Base-by-base conservation (phyloP, 306 rosid genomes). In the Arachis stenosperma region DNA sequence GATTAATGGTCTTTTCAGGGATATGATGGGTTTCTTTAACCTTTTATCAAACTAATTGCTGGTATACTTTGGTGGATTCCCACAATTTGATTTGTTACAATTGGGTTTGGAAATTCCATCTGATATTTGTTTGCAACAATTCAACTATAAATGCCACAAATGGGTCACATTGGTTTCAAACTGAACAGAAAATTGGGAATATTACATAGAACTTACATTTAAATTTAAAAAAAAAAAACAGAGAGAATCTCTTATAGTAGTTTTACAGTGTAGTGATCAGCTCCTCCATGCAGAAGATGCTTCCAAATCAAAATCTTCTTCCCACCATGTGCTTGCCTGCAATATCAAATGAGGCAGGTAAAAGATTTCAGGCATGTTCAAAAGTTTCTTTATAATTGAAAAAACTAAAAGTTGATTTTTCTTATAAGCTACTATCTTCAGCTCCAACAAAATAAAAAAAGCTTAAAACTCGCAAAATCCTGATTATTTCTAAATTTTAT, bases 271-370 rank as follows among this genome's bases (percentile, higher is more conserved):
- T 22, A 36, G 30, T 33, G 54, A 56, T 93, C 88, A 93, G 76
- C 73, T 88, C 54, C 96, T 90, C 98, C 98, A 93, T 42, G 88
- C 98, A 36, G 96, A 89, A 73, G 94, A 91, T 69, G 2, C 79
- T 88, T 93, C 98, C 36, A 78, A 73, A 42, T 91, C 96, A 68
- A 70, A 83, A 75, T 88, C 96, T 80, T 94, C 98, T 81, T 91
- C 98, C 98, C 98, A 94, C 98, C 97, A 94, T 22, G 97, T 94
- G 65, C 89, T 77, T 51, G 88, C 57, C 98, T 94, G 90, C 54
- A 68, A 59, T 46, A 64, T 77, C 60, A 80, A 57, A 74, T 8
- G 13, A 77, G 58, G 29, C 40, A 77, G 76, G 30, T 39, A 42
- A 44, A 67, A 68, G 54, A 78, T 36, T 68, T 33, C 37, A 33